These are phyloP conservation scores for Apostasia ramifera DNA, from an alignment of 106 monocot species.

Conservation along the genomic window DNA sequence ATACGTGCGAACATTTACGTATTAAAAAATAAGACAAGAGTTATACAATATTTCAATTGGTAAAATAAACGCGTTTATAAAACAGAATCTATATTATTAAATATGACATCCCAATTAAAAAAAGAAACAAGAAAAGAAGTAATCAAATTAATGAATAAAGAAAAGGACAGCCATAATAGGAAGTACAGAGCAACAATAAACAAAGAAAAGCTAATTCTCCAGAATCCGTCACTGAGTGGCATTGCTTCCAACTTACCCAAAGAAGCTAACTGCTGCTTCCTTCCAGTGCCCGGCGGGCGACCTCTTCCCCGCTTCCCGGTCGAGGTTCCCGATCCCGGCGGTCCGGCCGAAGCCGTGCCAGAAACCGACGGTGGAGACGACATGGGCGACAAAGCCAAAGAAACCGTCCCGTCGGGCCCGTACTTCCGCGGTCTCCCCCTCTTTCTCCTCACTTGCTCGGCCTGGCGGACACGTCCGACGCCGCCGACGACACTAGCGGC, in stretches of 20 bases:
- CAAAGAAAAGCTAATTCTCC: not conserved
- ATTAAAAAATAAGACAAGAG: no score
- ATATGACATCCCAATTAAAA: not conserved
- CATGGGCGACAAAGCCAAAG: slow-evolving; percentile 29
- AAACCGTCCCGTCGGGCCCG: slow-evolving; percentile 39
- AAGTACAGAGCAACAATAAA: not conserved
- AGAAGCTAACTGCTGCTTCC: slow-evolving; percentile 56
- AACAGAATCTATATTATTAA: no score
- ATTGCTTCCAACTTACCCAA: slow-evolving; percentile 31
- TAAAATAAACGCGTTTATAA: no score
- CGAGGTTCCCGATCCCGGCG: slow-evolving; percentile 16
- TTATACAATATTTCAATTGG: no score
- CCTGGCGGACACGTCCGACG: not conserved
- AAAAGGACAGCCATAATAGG: slow-evolving; percentile 2
- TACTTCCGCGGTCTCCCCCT: slow-evolving; percentile 78
- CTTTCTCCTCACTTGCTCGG: slow-evolving; percentile 39
- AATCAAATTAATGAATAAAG: slow-evolving; percentile 3
- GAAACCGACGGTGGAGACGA: slow-evolving; percentile 8
- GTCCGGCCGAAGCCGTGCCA: slow-evolving; percentile 10
- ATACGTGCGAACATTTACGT: no score
- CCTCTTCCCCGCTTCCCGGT: slow-evolving; percentile 58
- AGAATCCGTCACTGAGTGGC: not conserved
- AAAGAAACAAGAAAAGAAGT: not conserved
- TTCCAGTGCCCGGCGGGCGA: slow-evolving; percentile 59
- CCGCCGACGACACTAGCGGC: not conserved